Evolutionary conservation across 75 land plant species (phyloP).

Genomic region (Picea glauca): DNA sequence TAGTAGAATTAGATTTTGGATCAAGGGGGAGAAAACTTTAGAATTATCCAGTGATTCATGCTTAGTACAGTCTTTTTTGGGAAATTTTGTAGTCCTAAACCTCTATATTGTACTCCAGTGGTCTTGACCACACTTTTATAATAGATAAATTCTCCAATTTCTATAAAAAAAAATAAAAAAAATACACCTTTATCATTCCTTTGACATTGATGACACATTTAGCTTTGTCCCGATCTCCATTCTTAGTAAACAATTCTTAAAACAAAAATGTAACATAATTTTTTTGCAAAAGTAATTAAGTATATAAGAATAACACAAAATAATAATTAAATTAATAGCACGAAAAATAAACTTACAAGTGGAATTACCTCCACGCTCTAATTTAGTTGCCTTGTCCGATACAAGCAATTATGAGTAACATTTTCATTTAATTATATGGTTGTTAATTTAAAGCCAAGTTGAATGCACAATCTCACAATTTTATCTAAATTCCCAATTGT

Average conservation of each 20-base stretch:
- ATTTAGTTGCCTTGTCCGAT: not conserved
- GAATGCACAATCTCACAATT: not conserved
- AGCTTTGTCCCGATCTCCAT: slow-evolving; percentile 23
- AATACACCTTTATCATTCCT: slow-evolving; percentile 69
- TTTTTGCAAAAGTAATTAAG: not conserved
- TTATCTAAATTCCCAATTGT: not conserved
- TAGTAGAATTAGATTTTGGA: no score
- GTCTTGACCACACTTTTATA: no score
- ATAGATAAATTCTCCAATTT: no score
- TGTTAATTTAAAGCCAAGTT: not conserved
- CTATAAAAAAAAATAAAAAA: no score
- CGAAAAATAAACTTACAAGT: not conserved
- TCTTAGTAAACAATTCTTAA: slow-evolving; percentile 40
- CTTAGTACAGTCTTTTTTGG: no score
- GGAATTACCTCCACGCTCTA: not conserved
- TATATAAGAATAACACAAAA: not conserved
- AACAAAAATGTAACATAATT: not conserved
- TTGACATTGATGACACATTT: slow-evolving; percentile 87
- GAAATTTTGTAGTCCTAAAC: no score
- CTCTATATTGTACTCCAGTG: no score
- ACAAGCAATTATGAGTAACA: not conserved
- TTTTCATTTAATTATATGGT: not conserved
- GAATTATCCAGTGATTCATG: no score
- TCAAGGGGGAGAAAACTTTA: no score
- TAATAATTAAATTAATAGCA: not conserved